Percentiles rank a stretch among this genome's conserved stretches.
phyloP scores from a whole-genome alignment of 2,329 filamentous ascomycete species.

The Penicillium sp. region DNA sequence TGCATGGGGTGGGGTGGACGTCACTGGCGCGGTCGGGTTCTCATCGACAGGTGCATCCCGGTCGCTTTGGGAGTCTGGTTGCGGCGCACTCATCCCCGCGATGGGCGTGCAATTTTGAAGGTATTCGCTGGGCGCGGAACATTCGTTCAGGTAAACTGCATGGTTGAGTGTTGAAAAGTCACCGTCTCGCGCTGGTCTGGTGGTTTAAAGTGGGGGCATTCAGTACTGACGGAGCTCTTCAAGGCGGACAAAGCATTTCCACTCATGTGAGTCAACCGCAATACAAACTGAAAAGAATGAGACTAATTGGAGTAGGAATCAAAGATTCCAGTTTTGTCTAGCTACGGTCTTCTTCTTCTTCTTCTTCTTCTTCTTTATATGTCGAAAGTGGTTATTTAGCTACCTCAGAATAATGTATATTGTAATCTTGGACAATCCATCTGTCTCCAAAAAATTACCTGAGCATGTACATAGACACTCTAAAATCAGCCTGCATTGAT shows the following conservation, averaged over 20 bases:
- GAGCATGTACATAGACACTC: no score
- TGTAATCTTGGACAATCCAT: no score
- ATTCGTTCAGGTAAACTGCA: slow-evolving; percentile 11
- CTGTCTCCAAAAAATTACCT: no score
- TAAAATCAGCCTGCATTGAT: no score
- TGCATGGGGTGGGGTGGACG: slow-evolving; percentile 17
- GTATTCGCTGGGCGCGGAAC: slow-evolving; percentile 19
- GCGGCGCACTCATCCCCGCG: slow-evolving; percentile 23
- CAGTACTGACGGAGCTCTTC: background rate
- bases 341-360: no score
- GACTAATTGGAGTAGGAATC: background rate
- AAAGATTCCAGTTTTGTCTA: background rate
- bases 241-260: background rate
- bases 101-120: slow-evolving; percentile 23
- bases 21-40: slow-evolving; percentile 7
- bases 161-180: slow-evolving; percentile 5
- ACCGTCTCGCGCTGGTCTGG: background rate
- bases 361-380: no score
- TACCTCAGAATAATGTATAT: no score
- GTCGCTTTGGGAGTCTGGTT: slow-evolving; percentile 11
- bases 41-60: slow-evolving; percentile 11
- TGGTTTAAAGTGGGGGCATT: background rate
- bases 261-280: background rate
- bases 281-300: background rate
- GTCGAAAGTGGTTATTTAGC: no score